Conservation (phyloP, 169 alveolate species). For the Miamiensis avidus region DNA sequence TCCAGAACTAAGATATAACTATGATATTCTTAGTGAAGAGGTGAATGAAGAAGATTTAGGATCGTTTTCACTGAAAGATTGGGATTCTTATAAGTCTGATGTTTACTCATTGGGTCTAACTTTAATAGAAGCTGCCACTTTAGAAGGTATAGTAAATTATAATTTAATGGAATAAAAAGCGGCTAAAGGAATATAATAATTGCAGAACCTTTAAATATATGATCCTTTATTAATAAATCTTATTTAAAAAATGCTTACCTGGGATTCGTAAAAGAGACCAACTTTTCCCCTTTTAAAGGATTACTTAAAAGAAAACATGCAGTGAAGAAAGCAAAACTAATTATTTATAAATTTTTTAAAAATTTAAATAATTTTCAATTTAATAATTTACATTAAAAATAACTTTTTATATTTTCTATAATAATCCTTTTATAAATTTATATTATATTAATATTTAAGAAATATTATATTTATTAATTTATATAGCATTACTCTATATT, state of each 20-base stretch:
- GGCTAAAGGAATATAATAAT: background rate
- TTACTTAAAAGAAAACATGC: background rate
- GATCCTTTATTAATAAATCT: no score
- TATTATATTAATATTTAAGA: no score
- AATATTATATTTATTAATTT: no score
- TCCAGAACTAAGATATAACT: background rate
- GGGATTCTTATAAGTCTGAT: background rate
- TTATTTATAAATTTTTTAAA: no score
- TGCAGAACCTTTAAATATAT: no score
- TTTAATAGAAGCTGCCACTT: background rate
- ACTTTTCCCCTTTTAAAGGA: background rate
- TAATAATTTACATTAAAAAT: no score
- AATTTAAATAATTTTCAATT: background rate
- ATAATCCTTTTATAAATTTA: no score
- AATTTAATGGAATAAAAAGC: background rate
- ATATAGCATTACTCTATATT: no score
- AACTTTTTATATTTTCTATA: no score
- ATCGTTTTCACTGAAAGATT: background rate
- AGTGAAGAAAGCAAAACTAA: background rate
- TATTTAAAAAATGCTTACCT: background rate
- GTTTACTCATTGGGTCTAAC: background rate
- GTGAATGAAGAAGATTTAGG: background rate
- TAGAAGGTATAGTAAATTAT: background rate
- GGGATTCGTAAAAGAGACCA: background rate
- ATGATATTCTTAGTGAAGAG: background rate